These are phyloP conservation scores for Antarctomyces pellizariae DNA, from an alignment of 495 filamentous ascomycete species.

Conservation along the genomic window DNA sequence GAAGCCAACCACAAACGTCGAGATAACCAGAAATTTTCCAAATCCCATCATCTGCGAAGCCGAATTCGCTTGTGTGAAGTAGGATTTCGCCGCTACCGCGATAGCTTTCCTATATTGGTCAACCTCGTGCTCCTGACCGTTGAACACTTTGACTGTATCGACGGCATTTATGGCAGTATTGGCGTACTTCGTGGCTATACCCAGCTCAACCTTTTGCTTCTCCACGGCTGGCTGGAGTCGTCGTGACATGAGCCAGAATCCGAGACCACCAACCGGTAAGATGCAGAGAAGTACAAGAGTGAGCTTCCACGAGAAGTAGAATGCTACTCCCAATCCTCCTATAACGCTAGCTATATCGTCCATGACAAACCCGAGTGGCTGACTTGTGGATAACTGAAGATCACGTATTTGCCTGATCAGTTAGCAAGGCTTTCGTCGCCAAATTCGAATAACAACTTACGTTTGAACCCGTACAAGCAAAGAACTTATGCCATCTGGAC, in stretches of 20 bases:
- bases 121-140: constrained; percentile 47
- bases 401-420: constrained; percentile 50
- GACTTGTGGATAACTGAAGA: constrained; percentile 55
- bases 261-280: constrained; percentile 38
- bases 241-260: constrained; percentile 33
- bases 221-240: constrained; percentile 41
- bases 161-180: constrained; percentile 48
- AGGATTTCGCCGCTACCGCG: constrained; percentile 33
- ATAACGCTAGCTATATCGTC: constrained; percentile 35
- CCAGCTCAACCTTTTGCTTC: constrained; percentile 42
- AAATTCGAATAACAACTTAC: constrained; percentile 23
- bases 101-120: constrained; percentile 37
- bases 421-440: constrained; percentile 4
- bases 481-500: constrained; percentile 45
- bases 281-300: constrained; percentile 61
- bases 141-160: constrained; percentile 73
- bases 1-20: constrained; percentile 78
- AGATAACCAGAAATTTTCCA: constrained; percentile 46
- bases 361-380: constrained; percentile 46
- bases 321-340: constrained; percentile 40
- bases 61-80: constrained; percentile 38
- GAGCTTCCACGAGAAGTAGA: constrained; percentile 64
- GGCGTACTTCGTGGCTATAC: constrained; percentile 44
- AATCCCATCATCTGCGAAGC: constrained; percentile 49
- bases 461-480: constrained; percentile 48